Base-by-base conservation (phyloP, 192 early-diverging fungal genomes). In the Paraglomus occultum region DNA sequence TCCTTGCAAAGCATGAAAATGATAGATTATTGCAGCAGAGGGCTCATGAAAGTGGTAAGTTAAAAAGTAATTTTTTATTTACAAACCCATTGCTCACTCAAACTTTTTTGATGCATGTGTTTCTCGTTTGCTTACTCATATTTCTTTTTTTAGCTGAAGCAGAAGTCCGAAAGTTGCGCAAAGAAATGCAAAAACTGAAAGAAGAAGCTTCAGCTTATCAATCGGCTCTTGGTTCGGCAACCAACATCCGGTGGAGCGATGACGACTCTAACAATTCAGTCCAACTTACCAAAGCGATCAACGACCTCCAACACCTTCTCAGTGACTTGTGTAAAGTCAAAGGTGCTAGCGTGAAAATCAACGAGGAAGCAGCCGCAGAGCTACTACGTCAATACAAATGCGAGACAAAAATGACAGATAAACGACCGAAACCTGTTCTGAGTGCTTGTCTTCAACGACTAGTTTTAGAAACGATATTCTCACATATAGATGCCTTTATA, bases 401-500 rank as follows among this genome's bases (percentile, higher is more conserved):
- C 54, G 7, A 6, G 5, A 22, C 40, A 17, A 47, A 10, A 11
- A 38, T 50, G 6, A 42, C 8, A 40, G 18, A 1, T 8, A 50
- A 66, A 67, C 20, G 18, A 6, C 17, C 42, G 17, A 67, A 67
- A 54, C 15, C 51, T 15, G 39, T 67, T 23, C 23, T 67, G 20
- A 53, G 51, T 54, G 65, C 65, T 43, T 50, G 20, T 43, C 54
- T 67, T 23, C 65, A 67, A 67, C 15, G 65, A 18, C 31, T n/a
- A 9, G 54, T 31, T 10, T 10, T 57, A 23, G 54, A 57, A 23
- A 31, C 18, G 15, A 57, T 57, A 38, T 57, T 57, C 31, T 31
- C 31, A 31, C 31, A 31, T 31, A 31, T 31, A 31, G 31, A 31
- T 31, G 3, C 31, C 3, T 31, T 31, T 31, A 31, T 31, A 31